Percentiles rank a stretch among this genome's conserved stretches.
phyloP scores from a whole-genome alignment of 768 basidiomycete genomes.

The Dioszegia aurantiaca region DNA sequence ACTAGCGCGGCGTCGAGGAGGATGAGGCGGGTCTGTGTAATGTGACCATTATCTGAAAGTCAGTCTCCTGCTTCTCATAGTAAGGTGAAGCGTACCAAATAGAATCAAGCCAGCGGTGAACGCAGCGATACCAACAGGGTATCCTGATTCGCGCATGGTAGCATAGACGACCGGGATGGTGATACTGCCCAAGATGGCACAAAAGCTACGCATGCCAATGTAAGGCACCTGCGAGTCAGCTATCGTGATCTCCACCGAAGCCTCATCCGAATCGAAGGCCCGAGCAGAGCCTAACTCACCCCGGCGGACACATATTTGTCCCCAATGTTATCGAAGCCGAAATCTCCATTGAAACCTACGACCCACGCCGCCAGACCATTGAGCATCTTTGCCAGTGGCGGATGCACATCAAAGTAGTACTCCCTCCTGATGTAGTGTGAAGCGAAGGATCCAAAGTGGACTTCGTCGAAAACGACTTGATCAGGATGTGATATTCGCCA shows the following conservation, averaged over 20 bases:
- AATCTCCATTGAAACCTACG: constrained; percentile 90
- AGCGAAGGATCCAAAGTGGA: constrained; percentile 98
- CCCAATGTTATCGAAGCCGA: constrained; percentile 91
- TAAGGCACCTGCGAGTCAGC: constrained; percentile 54
- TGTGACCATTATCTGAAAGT: constrained; percentile 81
- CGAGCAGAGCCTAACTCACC: no score
- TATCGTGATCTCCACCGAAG: neutral
- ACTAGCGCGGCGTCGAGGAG: constrained; percentile 89
- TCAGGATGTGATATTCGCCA: constrained; percentile 93
- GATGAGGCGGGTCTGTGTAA: constrained; percentile 94
- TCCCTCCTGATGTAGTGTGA: constrained; percentile 85
- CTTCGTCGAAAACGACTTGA: constrained; percentile 96
- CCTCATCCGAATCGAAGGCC: neutral
- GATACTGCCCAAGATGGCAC: constrained; percentile 83
- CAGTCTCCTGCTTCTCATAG: neutral
- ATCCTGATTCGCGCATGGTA: constrained; percentile 98
- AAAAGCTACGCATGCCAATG: constrained; percentile 86
- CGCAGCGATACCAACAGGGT: constrained; percentile 82
- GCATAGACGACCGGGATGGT: constrained; percentile 87
- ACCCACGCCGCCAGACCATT: constrained; percentile 94
- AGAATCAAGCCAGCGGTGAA: constrained; percentile 83
- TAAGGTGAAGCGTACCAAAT: constrained; percentile 62
- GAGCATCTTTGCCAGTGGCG: constrained; percentile 91
- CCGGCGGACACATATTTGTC: constrained; percentile 82
- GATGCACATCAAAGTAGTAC: constrained; percentile 99